Base-by-base conservation (phyloP, 257 asterid species). In the Fraxinus americana region DNA sequence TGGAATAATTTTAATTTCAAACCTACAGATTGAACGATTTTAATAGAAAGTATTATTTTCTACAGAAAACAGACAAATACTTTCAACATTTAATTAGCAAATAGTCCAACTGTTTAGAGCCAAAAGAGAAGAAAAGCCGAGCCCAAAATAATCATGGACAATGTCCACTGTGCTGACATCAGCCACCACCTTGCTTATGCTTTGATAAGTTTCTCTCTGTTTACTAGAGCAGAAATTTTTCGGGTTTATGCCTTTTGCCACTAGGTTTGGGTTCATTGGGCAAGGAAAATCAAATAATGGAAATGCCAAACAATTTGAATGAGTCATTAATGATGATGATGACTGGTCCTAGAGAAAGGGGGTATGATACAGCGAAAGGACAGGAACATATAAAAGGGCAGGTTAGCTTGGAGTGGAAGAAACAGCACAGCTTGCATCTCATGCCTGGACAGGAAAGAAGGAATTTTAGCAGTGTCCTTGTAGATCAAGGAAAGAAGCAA, bases 201-300 rank as follows among this genome's bases (percentile, higher is more conserved):
- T 23, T 21, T 48, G 59, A 48, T n/a, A 57, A 57, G 66, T 48
- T 57, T 5, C 66, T 57, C 29, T 57, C 66, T 57, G 11, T 57
- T n/a, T 57, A 57, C 66, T 57, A 19, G 29, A 57, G 27, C 29
- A 7, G 12, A 57, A 57, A 19, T 1, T 14, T 48, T 48, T 14
- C n/a, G 4, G 57, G n/a, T 48, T 48, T 43, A 11, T 43, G 50
- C 50, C 50, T 48, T 48, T 13, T 13, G n/a, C 57, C 6, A 13
- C 57, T 48, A 48, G 57, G 19, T 48, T 48, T 48, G 57, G 54
- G 57, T 14, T 48, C 57, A 14, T 9, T 23, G 5, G 32, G 16
- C 14, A 61, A 61, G 34, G 67, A 61, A 61, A 61, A 61, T 61
- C 67, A 61, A 61, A 25, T 23, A 61, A 61, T 61, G 34, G 68